A percentile compares a stretch with the other conserved stretches of the same genome.
Conservation (phyloP, 2,329 filamentous ascomycete genomes). For the Hypoxylon sp. region DNA sequence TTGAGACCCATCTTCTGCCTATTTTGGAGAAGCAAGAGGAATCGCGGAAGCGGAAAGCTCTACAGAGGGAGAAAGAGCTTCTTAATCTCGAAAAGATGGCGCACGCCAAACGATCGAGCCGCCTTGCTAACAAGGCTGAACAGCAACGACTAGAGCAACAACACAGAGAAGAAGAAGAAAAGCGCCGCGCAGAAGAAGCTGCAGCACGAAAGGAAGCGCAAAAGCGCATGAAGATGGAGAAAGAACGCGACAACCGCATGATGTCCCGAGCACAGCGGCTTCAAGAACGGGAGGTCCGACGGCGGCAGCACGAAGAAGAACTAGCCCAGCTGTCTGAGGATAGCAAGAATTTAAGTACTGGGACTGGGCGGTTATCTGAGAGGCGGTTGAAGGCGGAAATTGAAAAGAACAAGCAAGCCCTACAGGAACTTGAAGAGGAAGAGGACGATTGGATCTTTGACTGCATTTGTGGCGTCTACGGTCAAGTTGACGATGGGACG, state of each 20-base stretch:
- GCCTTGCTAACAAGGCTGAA: constrained; percentile 86
- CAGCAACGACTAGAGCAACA: constrained; percentile 82
- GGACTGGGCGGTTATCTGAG: constrained; percentile 77
- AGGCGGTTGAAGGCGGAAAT: constrained; percentile 86
- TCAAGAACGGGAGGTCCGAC: constrained; percentile 86
- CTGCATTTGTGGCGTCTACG: constrained; percentile 90
- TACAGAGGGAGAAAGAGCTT: constrained; percentile 81
- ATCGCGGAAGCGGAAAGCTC: constrained; percentile 78
- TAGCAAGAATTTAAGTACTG: constrained; percentile 71
- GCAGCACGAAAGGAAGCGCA: constrained; percentile 78
- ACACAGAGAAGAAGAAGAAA: constrained; percentile 77
- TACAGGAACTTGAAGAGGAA: constrained; percentile 76
- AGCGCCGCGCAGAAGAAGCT: constrained; percentile 73
- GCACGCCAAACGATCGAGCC: constrained; percentile 93
- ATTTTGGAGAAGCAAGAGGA: constrained; percentile 85
- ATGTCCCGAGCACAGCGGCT: constrained; percentile 88
- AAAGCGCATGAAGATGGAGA: constrained; percentile 70
- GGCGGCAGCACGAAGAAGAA: constrained; percentile 87
- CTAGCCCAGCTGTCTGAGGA: constrained; percentile 84
- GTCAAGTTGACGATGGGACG: constrained; percentile 93
- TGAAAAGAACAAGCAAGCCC: constrained; percentile 81
- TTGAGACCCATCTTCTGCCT: constrained; percentile 85
- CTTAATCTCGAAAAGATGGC: constrained; percentile 87
- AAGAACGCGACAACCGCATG: constrained; percentile 83
- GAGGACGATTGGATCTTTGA: constrained; percentile 96